phyloP scores from a whole-genome alignment of 2,329 filamentous ascomycete genomes.

The Microsporum ferrugineum region DNA sequence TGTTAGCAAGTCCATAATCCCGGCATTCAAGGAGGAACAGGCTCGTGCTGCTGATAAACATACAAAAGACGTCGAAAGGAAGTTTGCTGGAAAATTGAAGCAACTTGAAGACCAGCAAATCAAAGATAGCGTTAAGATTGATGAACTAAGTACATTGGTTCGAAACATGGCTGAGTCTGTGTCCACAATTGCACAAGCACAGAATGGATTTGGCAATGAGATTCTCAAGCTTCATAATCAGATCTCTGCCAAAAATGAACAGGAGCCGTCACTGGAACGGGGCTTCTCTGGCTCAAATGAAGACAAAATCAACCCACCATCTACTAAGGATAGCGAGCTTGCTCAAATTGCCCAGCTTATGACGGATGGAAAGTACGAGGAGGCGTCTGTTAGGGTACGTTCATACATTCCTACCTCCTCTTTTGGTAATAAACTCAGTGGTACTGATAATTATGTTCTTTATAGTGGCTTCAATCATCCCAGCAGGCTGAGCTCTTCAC shows the following conservation, averaged over 20 bases:
- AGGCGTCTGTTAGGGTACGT: constrained; percentile 36
- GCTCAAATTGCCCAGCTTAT: constrained; percentile 33
- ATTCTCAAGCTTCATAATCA: constrained; percentile 28
- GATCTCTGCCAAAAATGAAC: constrained; percentile 17
- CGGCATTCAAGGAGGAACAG: constrained; percentile 54
- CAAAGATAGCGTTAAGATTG: constrained; percentile 47
- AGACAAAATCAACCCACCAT: constrained; percentile 2
- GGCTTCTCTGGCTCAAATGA: constrained; percentile 11
- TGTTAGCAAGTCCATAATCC: constrained; percentile 53
- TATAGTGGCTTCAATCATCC: constrained; percentile 50
- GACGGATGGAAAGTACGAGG: constrained; percentile 31
- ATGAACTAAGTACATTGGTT: constrained; percentile 48
- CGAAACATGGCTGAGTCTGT: constrained; percentile 43
- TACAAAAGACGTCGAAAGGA: constrained; percentile 55
- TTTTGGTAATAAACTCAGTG: neutral
- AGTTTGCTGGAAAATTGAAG: constrained; percentile 41
- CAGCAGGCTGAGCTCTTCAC: constrained; percentile 52
- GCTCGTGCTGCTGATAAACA: constrained; percentile 57
- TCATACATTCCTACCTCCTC: neutral
- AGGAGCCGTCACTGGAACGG: constrained; percentile 11
- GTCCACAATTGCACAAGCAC: constrained; percentile 32
- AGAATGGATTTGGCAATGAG: constrained; percentile 33
- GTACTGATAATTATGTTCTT: constrained; percentile 6
- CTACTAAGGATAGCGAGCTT: constrained; percentile 31
- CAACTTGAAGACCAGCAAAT: constrained; percentile 42